phyloP scores from a whole-genome alignment of 306 rosid species.

The Prunus padus region DNA sequence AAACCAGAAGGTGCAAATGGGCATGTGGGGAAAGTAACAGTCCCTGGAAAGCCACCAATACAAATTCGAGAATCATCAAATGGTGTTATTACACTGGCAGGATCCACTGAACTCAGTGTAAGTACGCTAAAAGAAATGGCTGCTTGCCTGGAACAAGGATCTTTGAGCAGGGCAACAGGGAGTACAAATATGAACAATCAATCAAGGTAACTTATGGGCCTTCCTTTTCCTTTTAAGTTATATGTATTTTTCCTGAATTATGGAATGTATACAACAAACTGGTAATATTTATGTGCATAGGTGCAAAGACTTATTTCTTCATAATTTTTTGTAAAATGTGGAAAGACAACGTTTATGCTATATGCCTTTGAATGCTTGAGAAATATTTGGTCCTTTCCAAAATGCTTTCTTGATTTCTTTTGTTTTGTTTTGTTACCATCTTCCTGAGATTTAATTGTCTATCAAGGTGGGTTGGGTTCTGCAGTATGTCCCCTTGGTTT shows the following conservation, averaged over 20 bases:
- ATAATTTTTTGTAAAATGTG: background rate
- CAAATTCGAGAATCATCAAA: slow-evolving; percentile 99
- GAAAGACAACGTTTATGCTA: background rate
- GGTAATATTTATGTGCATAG: background rate
- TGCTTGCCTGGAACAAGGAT: slow-evolving; percentile 95
- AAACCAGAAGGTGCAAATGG: slow-evolving; percentile 87
- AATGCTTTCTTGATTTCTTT: background rate
- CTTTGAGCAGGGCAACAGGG: slow-evolving; percentile 94
- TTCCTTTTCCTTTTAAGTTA: background rate
- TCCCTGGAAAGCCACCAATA: slow-evolving; percentile 87
- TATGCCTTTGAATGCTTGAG: background rate
- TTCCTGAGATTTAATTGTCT: background rate
- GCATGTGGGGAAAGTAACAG: slow-evolving; percentile 62
- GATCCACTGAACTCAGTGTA: slow-evolving; percentile 93
- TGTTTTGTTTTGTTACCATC: background rate
- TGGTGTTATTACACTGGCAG: slow-evolving; percentile 97
- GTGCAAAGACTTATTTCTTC: background rate
- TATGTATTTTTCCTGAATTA: background rate
- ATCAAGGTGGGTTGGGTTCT: background rate
- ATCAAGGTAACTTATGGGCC: slow-evolving; percentile 60
- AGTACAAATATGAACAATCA: slow-evolving; percentile 99
- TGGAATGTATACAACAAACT: background rate
- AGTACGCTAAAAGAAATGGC: slow-evolving; percentile 88
- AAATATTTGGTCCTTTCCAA: background rate
- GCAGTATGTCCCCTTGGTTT: slow-evolving; percentile 8